Conservation (phyloP, 495 filamentous ascomycete species). For the Aspergillus coremiiformis region DNA sequence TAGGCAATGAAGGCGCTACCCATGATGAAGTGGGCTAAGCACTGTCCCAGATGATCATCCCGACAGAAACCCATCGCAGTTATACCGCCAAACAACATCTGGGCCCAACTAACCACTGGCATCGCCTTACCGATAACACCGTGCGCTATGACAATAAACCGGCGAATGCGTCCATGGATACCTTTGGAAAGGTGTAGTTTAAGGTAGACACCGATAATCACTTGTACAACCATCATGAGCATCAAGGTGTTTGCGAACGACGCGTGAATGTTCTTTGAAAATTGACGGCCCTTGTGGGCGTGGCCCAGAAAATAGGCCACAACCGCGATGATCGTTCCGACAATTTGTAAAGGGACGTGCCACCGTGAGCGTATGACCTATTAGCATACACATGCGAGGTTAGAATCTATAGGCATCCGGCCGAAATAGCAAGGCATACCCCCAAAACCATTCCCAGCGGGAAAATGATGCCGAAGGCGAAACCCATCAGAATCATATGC, state of each 20-base stretch:
- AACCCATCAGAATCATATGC: slow-evolving; percentile 83
- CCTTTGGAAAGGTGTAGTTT: slow-evolving; percentile 83
- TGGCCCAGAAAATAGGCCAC: slow-evolving; percentile 89
- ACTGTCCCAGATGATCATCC: slow-evolving; percentile 87
- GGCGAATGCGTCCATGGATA: slow-evolving; percentile 69
- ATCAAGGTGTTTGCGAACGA: slow-evolving; percentile 73
- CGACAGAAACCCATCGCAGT: slow-evolving; percentile 90
- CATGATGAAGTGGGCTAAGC: slow-evolving; percentile 97
- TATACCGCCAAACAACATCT: slow-evolving; percentile 97
- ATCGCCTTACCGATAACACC: slow-evolving; percentile 78
- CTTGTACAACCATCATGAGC: slow-evolving; percentile 67
- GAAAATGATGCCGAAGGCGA: slow-evolving; percentile 85
- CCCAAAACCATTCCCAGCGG: slow-evolving; percentile 94
- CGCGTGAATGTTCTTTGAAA: slow-evolving; percentile 75
- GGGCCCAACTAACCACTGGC: slow-evolving; percentile 81
- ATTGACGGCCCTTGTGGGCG: slow-evolving; percentile 80
- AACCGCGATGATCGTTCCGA: slow-evolving; percentile 67
- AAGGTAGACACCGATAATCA: slow-evolving; percentile 77
- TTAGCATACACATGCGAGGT: not conserved
- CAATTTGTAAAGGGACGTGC: slow-evolving; percentile 85
- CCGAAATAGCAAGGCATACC: slow-evolving; percentile 40
- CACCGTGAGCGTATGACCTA: slow-evolving; percentile 85
- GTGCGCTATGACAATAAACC: slow-evolving; percentile 62
- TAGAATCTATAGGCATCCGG: not conserved
- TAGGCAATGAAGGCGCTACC: slow-evolving; percentile 94